phyloP scores from a whole-genome alignment of 257 asterid species.

The Solanum sejunctum region DNA sequence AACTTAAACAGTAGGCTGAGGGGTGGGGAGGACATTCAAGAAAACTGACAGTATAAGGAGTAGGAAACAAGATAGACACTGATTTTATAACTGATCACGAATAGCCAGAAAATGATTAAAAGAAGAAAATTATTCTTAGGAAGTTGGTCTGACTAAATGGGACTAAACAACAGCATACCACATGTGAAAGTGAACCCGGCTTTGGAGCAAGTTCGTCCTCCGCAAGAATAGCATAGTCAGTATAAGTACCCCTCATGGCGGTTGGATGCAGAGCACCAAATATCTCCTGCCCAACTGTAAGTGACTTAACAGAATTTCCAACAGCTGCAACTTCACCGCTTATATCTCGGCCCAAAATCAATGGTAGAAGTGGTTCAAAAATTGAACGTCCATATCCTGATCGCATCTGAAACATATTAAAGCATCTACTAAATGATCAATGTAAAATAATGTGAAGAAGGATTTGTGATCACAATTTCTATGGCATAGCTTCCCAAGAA shows the following conservation, averaged over 20 bases:
- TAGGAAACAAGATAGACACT: not conserved
- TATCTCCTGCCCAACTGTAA: conserved; percentile 77
- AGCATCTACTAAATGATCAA: not conserved
- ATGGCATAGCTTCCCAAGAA: not conserved
- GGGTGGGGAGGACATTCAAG: not conserved
- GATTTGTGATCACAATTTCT: not conserved
- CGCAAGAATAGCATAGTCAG: conserved; percentile 79
- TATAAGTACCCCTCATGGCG: conserved; percentile 93
- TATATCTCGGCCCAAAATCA: conserved; percentile 90
- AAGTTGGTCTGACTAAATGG: not conserved
- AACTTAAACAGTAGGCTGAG: not conserved
- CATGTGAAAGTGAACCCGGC: conserved; percentile 75
- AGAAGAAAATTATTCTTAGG: not conserved
- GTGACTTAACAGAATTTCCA: conserved; percentile 61
- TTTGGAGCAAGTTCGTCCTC: conserved; percentile 72
- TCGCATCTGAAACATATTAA: conserved; percentile 54
- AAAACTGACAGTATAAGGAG: not conserved
- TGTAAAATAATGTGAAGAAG: not conserved
- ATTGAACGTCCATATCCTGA: conserved; percentile 94
- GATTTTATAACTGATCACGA: not conserved
- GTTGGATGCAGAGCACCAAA: conserved; percentile 98
- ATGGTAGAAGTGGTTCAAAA: conserved; percentile 70
- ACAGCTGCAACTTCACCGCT: conserved; percentile 92
- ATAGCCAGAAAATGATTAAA: not conserved
- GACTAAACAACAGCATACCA: conserved; percentile 30